These are phyloP conservation scores for Kwoniella dendrophila DNA, from an alignment of 768 basidiomycete genomes.

Conservation along the genomic window DNA sequence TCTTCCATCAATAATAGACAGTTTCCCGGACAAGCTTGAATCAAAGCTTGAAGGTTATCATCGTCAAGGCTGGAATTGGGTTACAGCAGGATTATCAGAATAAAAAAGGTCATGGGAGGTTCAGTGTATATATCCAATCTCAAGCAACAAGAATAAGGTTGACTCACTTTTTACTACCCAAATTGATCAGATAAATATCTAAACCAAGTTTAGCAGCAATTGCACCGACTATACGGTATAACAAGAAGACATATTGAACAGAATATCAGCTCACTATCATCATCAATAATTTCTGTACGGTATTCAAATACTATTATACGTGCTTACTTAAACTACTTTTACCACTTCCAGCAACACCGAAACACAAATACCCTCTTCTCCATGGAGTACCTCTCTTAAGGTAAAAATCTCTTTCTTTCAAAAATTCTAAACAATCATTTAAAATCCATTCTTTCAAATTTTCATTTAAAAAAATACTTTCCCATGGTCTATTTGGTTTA, in stretches of 20 bases:
- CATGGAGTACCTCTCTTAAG: slow-evolving; percentile 31
- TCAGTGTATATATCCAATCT: not conserved
- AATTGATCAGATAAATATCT: slow-evolving; percentile 28
- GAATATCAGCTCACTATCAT: not conserved
- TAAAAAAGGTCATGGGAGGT: not conserved
- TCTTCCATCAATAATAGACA: slow-evolving; percentile 23
- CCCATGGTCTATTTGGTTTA: slow-evolving; percentile 25
- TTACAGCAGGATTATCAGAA: not conserved
- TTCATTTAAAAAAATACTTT: slow-evolving; percentile 24
- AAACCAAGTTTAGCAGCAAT: slow-evolving; percentile 60
- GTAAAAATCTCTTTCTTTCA: slow-evolving; percentile 28
- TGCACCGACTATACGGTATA: slow-evolving; percentile 60
- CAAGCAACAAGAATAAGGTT: not conserved
- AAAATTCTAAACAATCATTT: slow-evolving; percentile 32
- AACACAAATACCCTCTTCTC: slow-evolving; percentile 31
- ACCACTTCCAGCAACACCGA: slow-evolving; percentile 20
- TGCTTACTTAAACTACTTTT: slow-evolving; percentile 22
- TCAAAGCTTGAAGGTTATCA: not conserved
- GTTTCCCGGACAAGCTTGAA: slow-evolving; percentile 8
- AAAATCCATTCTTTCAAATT: slow-evolving; percentile 31
- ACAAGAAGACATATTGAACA: not conserved
- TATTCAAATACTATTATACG: not conserved
- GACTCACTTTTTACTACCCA: slow-evolving; percentile 9
- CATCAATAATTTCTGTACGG: not conserved
- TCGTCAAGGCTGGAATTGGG: slow-evolving; percentile 18